These are phyloP conservation scores for Pochonia chlamydosporia DNA, from an alignment of 2,329 filamentous ascomycete species.

Conservation along the genomic window DNA sequence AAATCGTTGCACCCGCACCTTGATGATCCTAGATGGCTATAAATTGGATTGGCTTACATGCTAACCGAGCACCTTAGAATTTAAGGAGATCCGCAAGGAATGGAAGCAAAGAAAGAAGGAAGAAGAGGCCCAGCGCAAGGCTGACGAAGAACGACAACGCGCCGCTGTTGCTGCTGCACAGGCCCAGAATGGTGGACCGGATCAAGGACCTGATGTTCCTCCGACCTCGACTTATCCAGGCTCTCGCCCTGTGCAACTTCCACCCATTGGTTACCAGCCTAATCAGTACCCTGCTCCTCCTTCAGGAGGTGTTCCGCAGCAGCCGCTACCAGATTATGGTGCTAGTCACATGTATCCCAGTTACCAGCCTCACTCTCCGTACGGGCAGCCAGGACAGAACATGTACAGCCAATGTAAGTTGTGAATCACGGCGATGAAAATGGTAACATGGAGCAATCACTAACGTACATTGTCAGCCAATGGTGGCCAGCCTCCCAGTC, in stretches of 20 bases:
- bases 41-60: neutral
- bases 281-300: conserved; percentile 62
- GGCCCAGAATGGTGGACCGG: conserved; percentile 42
- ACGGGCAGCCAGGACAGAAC: conserved; percentile 49
- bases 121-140: conserved; percentile 84
- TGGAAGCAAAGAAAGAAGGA: conserved; percentile 99
- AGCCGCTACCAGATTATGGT: conserved; percentile 50
- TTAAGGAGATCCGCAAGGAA: conserved; percentile 98
- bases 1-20: too few relatives aligned
- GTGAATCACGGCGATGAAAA: too few relatives aligned
- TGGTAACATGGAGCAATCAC: neutral
- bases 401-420: conserved; percentile 55
- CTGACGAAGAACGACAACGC: conserved; percentile 77
- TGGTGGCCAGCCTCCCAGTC: conserved; percentile 27
- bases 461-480: conserved; percentile 23
- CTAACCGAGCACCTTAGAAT: conserved; percentile 54
- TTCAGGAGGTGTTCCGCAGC: conserved; percentile 43
- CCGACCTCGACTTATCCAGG: conserved; percentile 50
- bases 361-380: conserved; percentile 54
- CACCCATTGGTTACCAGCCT: conserved; percentile 69
- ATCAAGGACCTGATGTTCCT: conserved; percentile 36
- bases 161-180: conserved; percentile 18
- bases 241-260: conserved; percentile 58
- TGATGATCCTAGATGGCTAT: too few relatives aligned
- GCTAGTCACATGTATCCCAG: conserved; percentile 48